Evolutionary conservation across 2,329 filamentous ascomycete species (phyloP).

Genomic region (Sporothrix euskadiensis): DNA sequence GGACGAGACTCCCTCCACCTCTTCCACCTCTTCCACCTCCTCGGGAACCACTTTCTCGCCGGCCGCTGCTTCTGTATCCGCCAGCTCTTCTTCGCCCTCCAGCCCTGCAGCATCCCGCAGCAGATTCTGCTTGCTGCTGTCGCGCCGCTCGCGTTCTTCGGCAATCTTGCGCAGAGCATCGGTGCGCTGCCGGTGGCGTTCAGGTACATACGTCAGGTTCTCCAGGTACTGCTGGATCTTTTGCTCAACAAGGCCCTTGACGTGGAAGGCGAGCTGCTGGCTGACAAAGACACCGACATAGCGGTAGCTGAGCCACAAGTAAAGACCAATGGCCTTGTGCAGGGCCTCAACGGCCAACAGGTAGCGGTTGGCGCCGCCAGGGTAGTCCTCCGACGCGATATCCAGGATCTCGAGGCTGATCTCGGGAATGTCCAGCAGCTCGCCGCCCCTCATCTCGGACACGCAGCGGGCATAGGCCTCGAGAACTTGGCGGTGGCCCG

Average conservation of each 20-base stretch:
- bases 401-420: slow-evolving; percentile 76
- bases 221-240: slow-evolving; percentile 67
- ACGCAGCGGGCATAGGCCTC: slow-evolving; percentile 68
- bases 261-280: slow-evolving; percentile 73
- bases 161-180: slow-evolving; percentile 30
- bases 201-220: slow-evolving; percentile 53
- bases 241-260: slow-evolving; percentile 74
- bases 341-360: slow-evolving; percentile 71
- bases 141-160: slow-evolving; percentile 30
- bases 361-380: slow-evolving; percentile 52
- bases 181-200: slow-evolving; percentile 35
- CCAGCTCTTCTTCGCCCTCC: background rate
- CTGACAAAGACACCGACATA: slow-evolving; percentile 78
- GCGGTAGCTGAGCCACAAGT: slow-evolving; percentile 91
- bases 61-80: background rate
- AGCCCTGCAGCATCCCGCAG: background rate
- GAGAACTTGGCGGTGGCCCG: slow-evolving; percentile 52
- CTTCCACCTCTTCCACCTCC: background rate
- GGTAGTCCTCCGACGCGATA: slow-evolving; percentile 46
- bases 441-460: slow-evolving; percentile 64
- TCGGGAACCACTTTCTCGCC: background rate
- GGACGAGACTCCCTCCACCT: background rate
- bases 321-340: slow-evolving; percentile 80
- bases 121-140: background rate
- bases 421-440: slow-evolving; percentile 68